phyloP scores from a whole-genome alignment of 768 basidiomycete genomes.

The Termitomyces sp. region DNA sequence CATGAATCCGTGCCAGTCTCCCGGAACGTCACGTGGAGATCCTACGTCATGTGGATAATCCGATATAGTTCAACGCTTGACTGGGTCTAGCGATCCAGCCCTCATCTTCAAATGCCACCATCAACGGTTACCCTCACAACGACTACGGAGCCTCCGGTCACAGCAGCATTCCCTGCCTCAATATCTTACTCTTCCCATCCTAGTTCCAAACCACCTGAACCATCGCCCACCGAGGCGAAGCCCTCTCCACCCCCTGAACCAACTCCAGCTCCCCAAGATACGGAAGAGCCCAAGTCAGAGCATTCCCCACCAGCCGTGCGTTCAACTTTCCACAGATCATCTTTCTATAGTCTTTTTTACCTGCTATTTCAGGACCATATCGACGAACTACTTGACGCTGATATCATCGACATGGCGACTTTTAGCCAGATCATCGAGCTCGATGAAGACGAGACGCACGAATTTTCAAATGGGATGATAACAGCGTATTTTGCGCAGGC shows the following conservation, averaged over 20 bases:
- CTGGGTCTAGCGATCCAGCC: background rate
- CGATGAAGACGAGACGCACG: conserved; percentile 64
- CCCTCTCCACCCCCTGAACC: background rate
- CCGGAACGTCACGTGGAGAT: conserved; percentile 7
- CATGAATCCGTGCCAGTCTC: too few relatives aligned
- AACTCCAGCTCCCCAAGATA: background rate
- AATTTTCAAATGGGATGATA: conserved; percentile 79
- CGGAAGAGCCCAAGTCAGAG: background rate
- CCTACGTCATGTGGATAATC: conserved; percentile 16
- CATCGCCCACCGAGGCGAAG: background rate
- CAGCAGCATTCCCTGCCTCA: background rate
- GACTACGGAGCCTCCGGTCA: background rate
- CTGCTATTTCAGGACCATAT: background rate
- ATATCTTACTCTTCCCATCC: background rate
- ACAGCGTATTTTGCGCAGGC: conserved; percentile 81
- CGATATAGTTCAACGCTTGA: conserved; percentile 5
- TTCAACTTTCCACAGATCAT: background rate
- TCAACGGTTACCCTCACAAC: background rate
- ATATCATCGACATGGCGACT: conserved; percentile 69
- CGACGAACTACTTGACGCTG: background rate
- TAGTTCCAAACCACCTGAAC: background rate
- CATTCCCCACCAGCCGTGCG: conserved; percentile 5
- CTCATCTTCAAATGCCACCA: conserved; percentile 5
- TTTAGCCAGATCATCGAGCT: conserved; percentile 89
- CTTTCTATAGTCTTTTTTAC: conserved; percentile 2